Base-by-base conservation (phyloP, 2,329 filamentous ascomycete genomes). In the Teratosphaeriaceae sp. region DNA sequence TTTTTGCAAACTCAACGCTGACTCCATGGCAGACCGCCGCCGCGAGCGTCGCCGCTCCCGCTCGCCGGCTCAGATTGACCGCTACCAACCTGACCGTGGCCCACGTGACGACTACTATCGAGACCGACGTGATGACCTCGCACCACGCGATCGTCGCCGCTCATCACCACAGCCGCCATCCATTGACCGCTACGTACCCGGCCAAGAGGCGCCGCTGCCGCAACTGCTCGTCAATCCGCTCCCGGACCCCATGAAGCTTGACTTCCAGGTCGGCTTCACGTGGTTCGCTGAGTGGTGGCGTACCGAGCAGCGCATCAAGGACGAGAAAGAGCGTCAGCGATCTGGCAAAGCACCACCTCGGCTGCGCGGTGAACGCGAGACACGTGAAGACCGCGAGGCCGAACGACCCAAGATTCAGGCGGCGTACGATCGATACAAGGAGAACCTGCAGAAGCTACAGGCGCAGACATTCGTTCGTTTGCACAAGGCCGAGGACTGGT, bases 401-500 rank as follows among this genome's bases (percentile, higher is more conserved):
- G 85, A 90, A 63, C 84, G 87, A 62, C 78, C 79, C 39, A 83
- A 79, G 64, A 90, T 90, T 18, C 85, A 90, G 54, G 71, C 72
- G 18, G 78, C 78, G 2, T 83, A 83, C 47, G 79, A 82, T 55
- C 63, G 72, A 30, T 83, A 83, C 67, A 83, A 83, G 60, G 74
- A 77, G 54, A 78, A 80, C 46, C 67, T 82, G 9, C 79, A 82
- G 53, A 68, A 79, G 26, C 37, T 48, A 23, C 60, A 62, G 44
- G 89, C 92, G 0, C 82, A 88, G 51, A 74, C 78, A 1, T 98
- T 98, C 62, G 92, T 98, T 31, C 79, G 84, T 38, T 84, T 88
- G 55, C 92, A 98, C 67, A 95, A 94, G 63, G 81, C 82, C 33
- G 92, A 98, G 64, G 90, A 98, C 62, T 98, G 92, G 92, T 98